Conservation (phyloP, 2,329 filamentous ascomycete genomes). For the Lecanicillium sp. region DNA sequence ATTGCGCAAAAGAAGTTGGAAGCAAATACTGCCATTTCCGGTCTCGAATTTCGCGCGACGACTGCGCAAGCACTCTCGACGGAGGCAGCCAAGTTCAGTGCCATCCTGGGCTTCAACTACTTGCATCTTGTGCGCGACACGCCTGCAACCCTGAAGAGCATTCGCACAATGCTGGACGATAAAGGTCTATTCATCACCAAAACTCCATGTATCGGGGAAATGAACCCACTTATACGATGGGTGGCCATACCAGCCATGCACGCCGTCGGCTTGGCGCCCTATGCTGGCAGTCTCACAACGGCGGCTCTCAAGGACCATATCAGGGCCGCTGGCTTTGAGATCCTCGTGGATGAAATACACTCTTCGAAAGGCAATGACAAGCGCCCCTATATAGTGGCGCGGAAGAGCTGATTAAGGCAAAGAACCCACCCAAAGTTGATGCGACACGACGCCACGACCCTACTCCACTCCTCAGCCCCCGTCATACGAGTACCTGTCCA, state of each 20-base stretch:
- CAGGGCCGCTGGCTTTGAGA: slow-evolving; percentile 9
- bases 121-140: slow-evolving; percentile 12
- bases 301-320: slow-evolving; percentile 2
- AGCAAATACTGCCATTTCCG: not conserved
- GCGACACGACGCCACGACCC: no score
- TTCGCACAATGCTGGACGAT: slow-evolving; percentile 7
- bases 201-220: slow-evolving; percentile 11
- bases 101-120: slow-evolving; percentile 13
- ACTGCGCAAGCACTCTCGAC: slow-evolving; percentile 8
- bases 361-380: slow-evolving; percentile 7
- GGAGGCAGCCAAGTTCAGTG: slow-evolving; percentile 7
- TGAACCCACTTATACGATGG: slow-evolving; percentile 6
- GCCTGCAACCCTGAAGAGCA: slow-evolving; percentile 5
- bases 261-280: slow-evolving; percentile 4
- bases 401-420: slow-evolving; percentile 3
- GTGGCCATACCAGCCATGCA: slow-evolving; percentile 8
- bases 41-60: slow-evolving; percentile 8
- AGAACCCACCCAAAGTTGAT: no score
- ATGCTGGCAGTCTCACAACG: slow-evolving; percentile 2
- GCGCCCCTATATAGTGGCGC: slow-evolving; percentile 11
- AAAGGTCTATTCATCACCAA: slow-evolving; percentile 12
- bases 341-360: slow-evolving; percentile 9
- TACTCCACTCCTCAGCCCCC: no score
- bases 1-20: slow-evolving; percentile 5
- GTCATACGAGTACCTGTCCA: no score